These are phyloP conservation scores for Debaryomyces castellii DNA, from an alignment of 805 yeast species.

Conservation along the genomic window DNA sequence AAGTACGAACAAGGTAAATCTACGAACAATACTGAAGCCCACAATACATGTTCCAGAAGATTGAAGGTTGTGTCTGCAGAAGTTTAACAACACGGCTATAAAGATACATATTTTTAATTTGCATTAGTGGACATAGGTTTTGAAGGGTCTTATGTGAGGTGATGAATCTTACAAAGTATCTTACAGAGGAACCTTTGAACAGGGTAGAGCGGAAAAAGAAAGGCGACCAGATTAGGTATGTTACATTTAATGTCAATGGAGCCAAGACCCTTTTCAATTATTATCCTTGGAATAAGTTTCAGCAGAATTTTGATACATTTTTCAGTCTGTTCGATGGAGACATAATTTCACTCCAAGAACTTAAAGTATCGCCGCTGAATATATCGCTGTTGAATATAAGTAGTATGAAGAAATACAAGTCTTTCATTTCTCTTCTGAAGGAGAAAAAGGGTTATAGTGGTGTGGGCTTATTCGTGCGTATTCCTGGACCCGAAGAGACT, in stretches of 20 bases:
- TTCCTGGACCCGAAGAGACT: conserved; percentile 46
- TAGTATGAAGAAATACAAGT: conserved; percentile 52
- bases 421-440: conserved; percentile 69
- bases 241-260: conserved; percentile 86
- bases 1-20: background rate
- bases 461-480: conserved; percentile 76
- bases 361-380: conserved; percentile 50
- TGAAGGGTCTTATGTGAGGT: background rate
- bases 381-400: conserved; percentile 45
- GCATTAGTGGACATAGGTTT: too few species aligned
- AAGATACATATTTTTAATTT: too few species aligned
- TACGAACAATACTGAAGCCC: background rate
- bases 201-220: conserved; percentile 7
- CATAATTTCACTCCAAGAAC: conserved; percentile 82
- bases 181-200: conserved; percentile 10
- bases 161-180: conserved; percentile 1
- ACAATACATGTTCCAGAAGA: background rate
- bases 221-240: conserved; percentile 37
- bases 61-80: background rate
- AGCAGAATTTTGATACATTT: conserved; percentile 38
- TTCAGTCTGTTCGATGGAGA: conserved; percentile 65
- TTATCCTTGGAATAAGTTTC: conserved; percentile 71
- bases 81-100: background rate
- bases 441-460: conserved; percentile 85
- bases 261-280: conserved; percentile 75